Percentiles rank a stretch among this genome's conserved stretches.
These are phyloP conservation scores for Clitopilus hobsonii DNA, from an alignment of 768 basidiomycete genomes.

Conservation along the genomic window DNA sequence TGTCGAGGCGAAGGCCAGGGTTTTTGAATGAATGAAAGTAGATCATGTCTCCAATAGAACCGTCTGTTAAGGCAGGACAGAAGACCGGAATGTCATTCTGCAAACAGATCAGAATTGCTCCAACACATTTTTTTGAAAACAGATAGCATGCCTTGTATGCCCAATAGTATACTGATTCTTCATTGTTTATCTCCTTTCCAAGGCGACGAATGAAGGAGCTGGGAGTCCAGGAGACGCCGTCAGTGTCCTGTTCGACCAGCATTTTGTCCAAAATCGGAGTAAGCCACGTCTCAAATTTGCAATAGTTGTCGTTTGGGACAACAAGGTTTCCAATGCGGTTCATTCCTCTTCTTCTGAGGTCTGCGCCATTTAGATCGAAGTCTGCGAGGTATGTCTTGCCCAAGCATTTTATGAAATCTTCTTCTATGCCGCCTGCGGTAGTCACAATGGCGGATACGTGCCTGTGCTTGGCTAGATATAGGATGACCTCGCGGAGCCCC, in stretches of 20 bases:
- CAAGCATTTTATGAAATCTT: slow-evolving; percentile 98
- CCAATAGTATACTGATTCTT: slow-evolving; percentile 99
- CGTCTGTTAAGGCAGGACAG: slow-evolving; percentile 97
- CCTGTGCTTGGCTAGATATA: slow-evolving; percentile 89
- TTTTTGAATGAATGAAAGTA: slow-evolving; percentile 96
- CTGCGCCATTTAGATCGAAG: slow-evolving; percentile 88
- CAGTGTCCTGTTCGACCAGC: slow-evolving; percentile 80
- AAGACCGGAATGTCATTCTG: slow-evolving; percentile 99
- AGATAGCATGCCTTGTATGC: slow-evolving; percentile 79
- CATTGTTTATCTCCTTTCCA: slow-evolving; percentile 97
- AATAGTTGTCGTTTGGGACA: slow-evolving; percentile 98
- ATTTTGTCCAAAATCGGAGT: slow-evolving; percentile 87
- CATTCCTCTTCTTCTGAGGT: slow-evolving; percentile 83
- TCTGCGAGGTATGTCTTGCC: slow-evolving; percentile 95
- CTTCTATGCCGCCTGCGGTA: slow-evolving; percentile 97
- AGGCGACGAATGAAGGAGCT: slow-evolving; percentile 87
- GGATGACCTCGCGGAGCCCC: slow-evolving; percentile 88
- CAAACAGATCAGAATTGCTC: slow-evolving; percentile 13
- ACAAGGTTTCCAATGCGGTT: slow-evolving; percentile 96
- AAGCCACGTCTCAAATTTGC: slow-evolving; percentile 99
- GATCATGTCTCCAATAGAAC: slow-evolving; percentile 98
- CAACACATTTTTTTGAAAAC: slow-evolving; percentile 7
- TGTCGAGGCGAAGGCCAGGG: slow-evolving; percentile 84
- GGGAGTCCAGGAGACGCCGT: slow-evolving; percentile 81
- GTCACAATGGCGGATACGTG: slow-evolving; percentile 90